These are phyloP conservation scores for Debaryomyces maramus DNA, from an alignment of 805 yeast genomes.

Conservation along the genomic window DNA sequence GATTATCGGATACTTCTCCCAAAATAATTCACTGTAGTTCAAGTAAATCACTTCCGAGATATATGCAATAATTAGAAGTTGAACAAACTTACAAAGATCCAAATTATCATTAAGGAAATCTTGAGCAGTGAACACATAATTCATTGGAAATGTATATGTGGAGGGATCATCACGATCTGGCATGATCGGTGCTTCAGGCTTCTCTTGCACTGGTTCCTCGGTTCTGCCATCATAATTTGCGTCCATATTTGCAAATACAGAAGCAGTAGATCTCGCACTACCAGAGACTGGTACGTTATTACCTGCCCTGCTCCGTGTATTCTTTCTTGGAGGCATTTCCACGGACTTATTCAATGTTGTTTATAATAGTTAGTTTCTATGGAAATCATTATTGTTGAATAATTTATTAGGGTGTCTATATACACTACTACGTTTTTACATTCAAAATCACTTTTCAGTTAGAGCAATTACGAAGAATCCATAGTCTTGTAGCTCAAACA, in stretches of 20 bases:
- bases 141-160: constrained; percentile 21
- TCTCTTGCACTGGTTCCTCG: neutral
- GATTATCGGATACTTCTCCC: constrained; percentile 19
- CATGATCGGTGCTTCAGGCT: neutral
- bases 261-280: constrained; percentile 11
- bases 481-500: no score
- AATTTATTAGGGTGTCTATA: no score
- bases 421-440: no score
- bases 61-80: constrained; percentile 31
- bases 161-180: neutral
- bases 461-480: no score
- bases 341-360: neutral
- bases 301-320: constrained; percentile 9
- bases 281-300: neutral
- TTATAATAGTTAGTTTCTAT: neutral
- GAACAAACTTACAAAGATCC: constrained; percentile 30
- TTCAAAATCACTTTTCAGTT: no score
- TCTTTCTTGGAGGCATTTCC: constrained; percentile 13
- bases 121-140: constrained; percentile 30
- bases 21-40: constrained; percentile 17
- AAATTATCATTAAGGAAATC: constrained; percentile 39
- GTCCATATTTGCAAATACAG: constrained; percentile 10
- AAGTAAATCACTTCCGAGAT: constrained; percentile 31
- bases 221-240: neutral
- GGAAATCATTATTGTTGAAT: no score